Evolutionary conservation across 306 rosid genomes (phyloP).

Genomic region (Prunus kanzakura): DNA sequence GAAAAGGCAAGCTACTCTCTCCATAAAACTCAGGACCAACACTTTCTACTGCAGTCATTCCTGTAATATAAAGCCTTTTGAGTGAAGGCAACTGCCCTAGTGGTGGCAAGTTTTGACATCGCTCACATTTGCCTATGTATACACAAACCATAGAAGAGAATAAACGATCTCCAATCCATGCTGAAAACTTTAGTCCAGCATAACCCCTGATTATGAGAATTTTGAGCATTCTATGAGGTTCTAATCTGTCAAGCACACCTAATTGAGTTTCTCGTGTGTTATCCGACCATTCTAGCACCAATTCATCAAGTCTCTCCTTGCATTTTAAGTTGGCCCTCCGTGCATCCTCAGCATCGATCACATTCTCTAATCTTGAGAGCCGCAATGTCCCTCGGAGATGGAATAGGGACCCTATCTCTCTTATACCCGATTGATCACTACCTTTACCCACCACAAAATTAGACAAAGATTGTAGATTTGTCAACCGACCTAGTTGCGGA

Average conservation of each 20-base stretch:
- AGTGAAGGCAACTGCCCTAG: slow-evolving; percentile 25
- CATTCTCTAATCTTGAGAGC: slow-evolving; percentile 13
- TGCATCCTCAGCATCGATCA: not conserved
- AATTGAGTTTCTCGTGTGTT: not conserved
- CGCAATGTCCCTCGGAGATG: not conserved
- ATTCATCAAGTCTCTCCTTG: not conserved
- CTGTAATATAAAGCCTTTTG: not conserved
- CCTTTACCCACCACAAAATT: not conserved
- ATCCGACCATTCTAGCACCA: not conserved
- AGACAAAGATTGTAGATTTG: not conserved
- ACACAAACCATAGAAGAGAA: not conserved
- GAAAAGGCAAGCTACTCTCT: not conserved
- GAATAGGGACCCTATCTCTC: not conserved
- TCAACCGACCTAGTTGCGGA: not conserved
- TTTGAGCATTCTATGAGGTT: not conserved
- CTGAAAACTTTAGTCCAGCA: not conserved
- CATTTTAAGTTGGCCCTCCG: not conserved
- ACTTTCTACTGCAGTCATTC: not conserved
- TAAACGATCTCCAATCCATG: not conserved
- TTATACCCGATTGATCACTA: not conserved
- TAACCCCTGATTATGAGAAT: not conserved
- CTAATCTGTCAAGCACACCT: not conserved
- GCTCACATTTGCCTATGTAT: not conserved
- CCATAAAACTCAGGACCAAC: slow-evolving; percentile 21
- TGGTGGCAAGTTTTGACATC: not conserved